Conservation (phyloP, 352 stramenopile genomes). For the Elongisporangium anandrum region DNA sequence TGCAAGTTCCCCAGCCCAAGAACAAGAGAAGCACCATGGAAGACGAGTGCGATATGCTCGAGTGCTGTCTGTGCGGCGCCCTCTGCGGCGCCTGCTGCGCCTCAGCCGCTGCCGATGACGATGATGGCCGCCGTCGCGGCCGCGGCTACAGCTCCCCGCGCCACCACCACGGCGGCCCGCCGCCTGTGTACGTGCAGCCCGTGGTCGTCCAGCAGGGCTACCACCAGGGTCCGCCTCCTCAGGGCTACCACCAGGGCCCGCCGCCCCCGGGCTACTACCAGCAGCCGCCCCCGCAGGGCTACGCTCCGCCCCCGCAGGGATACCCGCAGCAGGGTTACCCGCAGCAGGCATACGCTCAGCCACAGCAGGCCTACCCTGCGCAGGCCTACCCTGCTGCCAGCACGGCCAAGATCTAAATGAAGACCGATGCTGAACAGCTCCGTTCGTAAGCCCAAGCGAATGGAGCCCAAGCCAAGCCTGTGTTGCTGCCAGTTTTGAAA, state of each 20-base stretch:
- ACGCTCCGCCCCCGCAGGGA: conserved; percentile 25
- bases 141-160: conserved; percentile 31
- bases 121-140: conserved; percentile 31
- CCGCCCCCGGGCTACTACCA: conserved; percentile 25
- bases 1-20: conserved; percentile 2
- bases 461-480: not conserved
- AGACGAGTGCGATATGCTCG: conserved; percentile 73
- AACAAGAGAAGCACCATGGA: conserved; percentile 27
- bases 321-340: conserved; percentile 50
- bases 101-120: conserved; percentile 23
- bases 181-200: conserved; percentile 72
- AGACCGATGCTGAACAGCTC: too few species aligned
- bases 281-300: conserved; percentile 24
- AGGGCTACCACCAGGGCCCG: conserved; percentile 5
- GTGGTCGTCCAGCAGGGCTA: conserved; percentile 52
- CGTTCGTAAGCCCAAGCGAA: not conserved
- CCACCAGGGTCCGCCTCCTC: conserved; percentile 19
- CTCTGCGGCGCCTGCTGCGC: conserved; percentile 76
- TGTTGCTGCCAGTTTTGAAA: not conserved
- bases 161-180: conserved; percentile 20
- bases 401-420: not conserved
- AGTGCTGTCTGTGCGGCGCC: conserved; percentile 71
- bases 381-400: conserved; percentile 1
- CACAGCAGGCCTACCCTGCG: conserved; percentile 20
- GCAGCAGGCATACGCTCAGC: conserved; percentile 23